Evolutionary conservation across 805 yeast species (phyloP), one percentile per base, ranked within the genome.

Genomic region (Yamadazyma paraphyllophila): DNA sequence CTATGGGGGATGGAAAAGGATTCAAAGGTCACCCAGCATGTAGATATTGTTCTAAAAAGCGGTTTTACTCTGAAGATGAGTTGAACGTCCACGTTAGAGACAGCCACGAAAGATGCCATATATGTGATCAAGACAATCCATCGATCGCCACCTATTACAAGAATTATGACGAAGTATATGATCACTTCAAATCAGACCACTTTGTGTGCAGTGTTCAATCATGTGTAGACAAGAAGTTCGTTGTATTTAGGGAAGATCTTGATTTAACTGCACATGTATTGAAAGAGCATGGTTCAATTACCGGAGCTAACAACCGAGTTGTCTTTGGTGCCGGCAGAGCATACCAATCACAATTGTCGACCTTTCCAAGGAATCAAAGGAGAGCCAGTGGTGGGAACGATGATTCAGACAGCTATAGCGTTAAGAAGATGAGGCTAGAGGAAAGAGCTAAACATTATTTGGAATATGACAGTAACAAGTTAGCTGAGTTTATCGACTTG

Each of bases 11-110:
- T 56, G 75, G 71, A 34, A 69, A 69, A 7, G 96, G 96, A 0
- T 91, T 91, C 63, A 72, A 65, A 9, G 98, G 98, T 0, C 98
- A 91, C 61, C 97, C 98, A 0, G 69, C 74, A 50, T 94, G 99
- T 72, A 78, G 78, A 52, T 86, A 88, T 61, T 94, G 99, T 63
- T 65, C 75, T 3, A 81, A 81, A 2, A 76, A 71, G 53, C 67
- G 95, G 46, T 91, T 88, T 61, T 94, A 94, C 61, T 88, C 96
- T 0, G 88, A 82, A 33, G 97, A 92, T 61, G 98, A 91, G 61
- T 72, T 90, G 55, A 81, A 80, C 52, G 65, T 82, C 27, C 99
- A 94, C 64, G 77, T 91, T 67, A 74, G 96, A 53, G 85, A 87
- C 49, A 69, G 69, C 40, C 99, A 94, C 63, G 97, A 91, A 60